Evolutionary conservation across 2,329 filamentous ascomycete genomes (phyloP).

Genomic region (Exophiala mesophila): DNA sequence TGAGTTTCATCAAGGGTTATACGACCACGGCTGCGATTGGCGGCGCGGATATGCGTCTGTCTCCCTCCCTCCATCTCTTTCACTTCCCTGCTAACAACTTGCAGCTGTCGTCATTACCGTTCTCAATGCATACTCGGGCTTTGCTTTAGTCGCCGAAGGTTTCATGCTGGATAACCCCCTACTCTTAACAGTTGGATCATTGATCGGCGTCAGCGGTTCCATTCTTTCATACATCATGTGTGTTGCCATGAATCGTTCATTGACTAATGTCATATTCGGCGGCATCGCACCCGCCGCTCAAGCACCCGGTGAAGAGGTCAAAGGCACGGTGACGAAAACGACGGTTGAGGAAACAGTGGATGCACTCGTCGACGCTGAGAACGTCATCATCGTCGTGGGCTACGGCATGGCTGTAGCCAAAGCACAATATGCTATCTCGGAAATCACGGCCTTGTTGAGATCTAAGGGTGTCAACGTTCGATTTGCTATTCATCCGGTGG

Average conservation of each 20-base stretch:
- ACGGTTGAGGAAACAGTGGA: conserved; percentile 77
- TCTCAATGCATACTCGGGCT: conserved; percentile 84
- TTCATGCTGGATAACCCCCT: conserved; percentile 88
- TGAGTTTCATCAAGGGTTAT: conserved; percentile 81
- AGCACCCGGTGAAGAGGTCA: conserved; percentile 63
- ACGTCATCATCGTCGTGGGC: conserved; percentile 80
- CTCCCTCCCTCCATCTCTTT: conserved; percentile 10
- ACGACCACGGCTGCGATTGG: conserved; percentile 86
- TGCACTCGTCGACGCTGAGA: conserved; percentile 68
- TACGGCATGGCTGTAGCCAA: conserved; percentile 95
- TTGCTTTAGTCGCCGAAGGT: conserved; percentile 82
- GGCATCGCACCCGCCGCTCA: conserved; percentile 64
- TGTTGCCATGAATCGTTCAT: conserved; percentile 82
- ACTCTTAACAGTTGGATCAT: conserved; percentile 75
- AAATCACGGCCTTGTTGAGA: conserved; percentile 71
- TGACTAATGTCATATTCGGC: conserved; percentile 86
- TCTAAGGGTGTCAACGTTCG: conserved; percentile 72
- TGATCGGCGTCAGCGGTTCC: conserved; percentile 84
- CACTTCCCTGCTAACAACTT: conserved; percentile 8
- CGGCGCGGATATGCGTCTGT: conserved; percentile 78
- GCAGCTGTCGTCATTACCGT: conserved; percentile 78
- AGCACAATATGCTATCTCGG: conserved; percentile 83
- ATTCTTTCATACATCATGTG: conserved; percentile 86
- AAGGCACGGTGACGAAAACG: conserved; percentile 73
- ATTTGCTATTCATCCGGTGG: conserved; percentile 86